These are phyloP conservation scores for Allodekkera sacchari DNA, from an alignment of 805 yeast species.

Conservation along the genomic window DNA sequence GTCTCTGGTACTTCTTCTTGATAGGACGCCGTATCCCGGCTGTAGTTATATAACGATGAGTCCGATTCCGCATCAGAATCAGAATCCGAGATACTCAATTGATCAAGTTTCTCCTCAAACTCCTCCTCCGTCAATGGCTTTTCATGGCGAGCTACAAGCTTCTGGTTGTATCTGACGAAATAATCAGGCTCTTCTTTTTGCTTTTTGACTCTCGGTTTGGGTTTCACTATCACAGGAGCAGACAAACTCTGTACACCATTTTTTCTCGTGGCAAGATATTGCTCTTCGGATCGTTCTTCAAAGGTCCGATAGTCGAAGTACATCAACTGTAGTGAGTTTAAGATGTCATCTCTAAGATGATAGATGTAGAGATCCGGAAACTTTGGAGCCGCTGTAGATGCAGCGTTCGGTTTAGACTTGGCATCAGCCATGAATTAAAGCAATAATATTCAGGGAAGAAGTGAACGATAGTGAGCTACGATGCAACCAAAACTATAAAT, in stretches of 20 bases:
- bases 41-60: background rate
- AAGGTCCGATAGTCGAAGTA: slow-evolving; percentile 45
- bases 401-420: slow-evolving; percentile 4
- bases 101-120: slow-evolving; percentile 47
- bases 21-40: slow-evolving; percentile 26
- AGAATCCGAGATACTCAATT: slow-evolving; percentile 52
- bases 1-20: slow-evolving; percentile 13
- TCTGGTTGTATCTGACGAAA: slow-evolving; percentile 36
- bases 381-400: too few relatives aligned
- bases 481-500: too few relatives aligned
- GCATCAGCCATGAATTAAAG: too few relatives aligned
- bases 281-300: slow-evolving; percentile 17
- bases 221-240: slow-evolving; percentile 6
- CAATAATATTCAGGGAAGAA: too few relatives aligned
- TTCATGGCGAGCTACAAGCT: slow-evolving; percentile 39
- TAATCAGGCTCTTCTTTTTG: slow-evolving; percentile 3
- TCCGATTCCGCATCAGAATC: slow-evolving; percentile 12
- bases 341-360: slow-evolving; percentile 31
- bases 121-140: slow-evolving; percentile 43
- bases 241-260: slow-evolving; percentile 6
- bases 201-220: slow-evolving; percentile 6
- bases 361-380: slow-evolving; percentile 39
- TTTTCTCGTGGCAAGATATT: slow-evolving; percentile 11
- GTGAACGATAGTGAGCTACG: too few relatives aligned
- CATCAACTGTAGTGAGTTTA: slow-evolving; percentile 41